Conservation (phyloP, 306 rosid species). For the Lathyrus tuberosus region DNA sequence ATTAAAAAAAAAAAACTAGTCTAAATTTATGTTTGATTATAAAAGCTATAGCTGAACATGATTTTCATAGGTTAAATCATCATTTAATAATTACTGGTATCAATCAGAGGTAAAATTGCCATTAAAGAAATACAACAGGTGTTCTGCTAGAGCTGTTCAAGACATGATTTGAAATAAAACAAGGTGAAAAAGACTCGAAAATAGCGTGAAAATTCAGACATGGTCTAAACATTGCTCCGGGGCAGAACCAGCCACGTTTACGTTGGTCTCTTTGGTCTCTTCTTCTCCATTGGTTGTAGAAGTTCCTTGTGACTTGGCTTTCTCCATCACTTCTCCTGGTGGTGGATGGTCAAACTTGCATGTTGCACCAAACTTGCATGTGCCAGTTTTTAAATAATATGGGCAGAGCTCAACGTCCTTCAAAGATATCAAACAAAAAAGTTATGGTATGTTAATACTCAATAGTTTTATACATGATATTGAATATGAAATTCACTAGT, state of each 20-base stretch:
- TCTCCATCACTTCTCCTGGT: conserved; percentile 90
- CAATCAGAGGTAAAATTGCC: conserved; percentile 24
- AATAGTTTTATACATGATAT: conserved; percentile 5
- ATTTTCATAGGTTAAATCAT: not conserved
- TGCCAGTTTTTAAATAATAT: conserved; percentile 87
- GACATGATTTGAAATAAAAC: conserved; percentile 3
- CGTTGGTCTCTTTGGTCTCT: conserved; percentile 26
- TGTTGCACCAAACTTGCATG: conserved; percentile 86
- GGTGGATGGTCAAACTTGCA: conserved; percentile 99
- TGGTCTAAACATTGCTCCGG: conserved; percentile 32
- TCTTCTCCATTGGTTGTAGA: conserved; percentile 44
- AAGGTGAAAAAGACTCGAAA: not conserved
- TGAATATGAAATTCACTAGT: conserved; percentile 15
- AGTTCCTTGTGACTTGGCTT: conserved; percentile 59
- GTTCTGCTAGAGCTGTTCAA: conserved; percentile 1
- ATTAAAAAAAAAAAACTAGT: not conserved
- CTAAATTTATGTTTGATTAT: not conserved
- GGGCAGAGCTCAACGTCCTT: conserved; percentile 84
- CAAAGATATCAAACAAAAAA: conserved; percentile 30
- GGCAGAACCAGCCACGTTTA: conserved; percentile 33
- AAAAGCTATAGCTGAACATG: not conserved
- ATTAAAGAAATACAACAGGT: conserved; percentile 29
- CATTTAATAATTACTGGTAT: not conserved
- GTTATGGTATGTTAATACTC: conserved; percentile 10
- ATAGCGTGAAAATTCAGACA: conserved; percentile 24